Base-by-base conservation (phyloP, 345 rosid species). In the Stellera chamaejasme region DNA sequence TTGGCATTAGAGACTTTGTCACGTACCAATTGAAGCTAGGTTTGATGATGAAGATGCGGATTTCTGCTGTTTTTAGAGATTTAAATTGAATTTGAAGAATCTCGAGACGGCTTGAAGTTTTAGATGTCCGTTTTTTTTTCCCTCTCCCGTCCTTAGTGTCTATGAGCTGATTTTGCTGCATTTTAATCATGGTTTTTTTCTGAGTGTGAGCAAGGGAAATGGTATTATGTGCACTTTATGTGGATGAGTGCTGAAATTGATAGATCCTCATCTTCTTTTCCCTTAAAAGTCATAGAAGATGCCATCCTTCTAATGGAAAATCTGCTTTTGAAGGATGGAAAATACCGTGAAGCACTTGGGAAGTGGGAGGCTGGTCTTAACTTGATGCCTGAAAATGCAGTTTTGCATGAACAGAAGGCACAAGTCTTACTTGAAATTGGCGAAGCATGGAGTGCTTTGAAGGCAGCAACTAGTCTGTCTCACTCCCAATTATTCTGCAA, bases 351-450 rank as follows among this genome's bases (percentile, higher is more conserved):
- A 76, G 98, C 96, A 47, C 79, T 87, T 52, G 95, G 84, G 56
- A 87, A 87, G 73, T 91, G 96, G 96, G 95, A 83, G 79, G 74
- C 84, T 63, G 81, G 96, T 64, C 83, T 88, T 55, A 88, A 67
- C 65, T 65, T 91, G 68, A 72, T 71, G 63, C 88, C 95, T 0
- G 77, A 58, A 50, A 83, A 61, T 73, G 92, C 88, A 11, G 73
- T 82, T 50, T 56, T 91, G 48, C 95, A 82, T 52, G 98, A 91
- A 71, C 96, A 88, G 45, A 91, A 91, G 79, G 92, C 98, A 26
- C 98, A 91, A 66, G 75, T 83, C 61, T 78, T 88, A 69, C 90
- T 91, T 66, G 98, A 83, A 77, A 41, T 91, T 51, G 98, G 96
- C 47, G 92, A 83, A 65, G 72, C 96, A 4, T 88, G 95, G 96